A percentile compares a stretch with the other conserved stretches of the same genome.
Evolutionary conservation across 2,329 filamentous ascomycete genomes (phyloP).

Genomic region (Hortaea werneckii): DNA sequence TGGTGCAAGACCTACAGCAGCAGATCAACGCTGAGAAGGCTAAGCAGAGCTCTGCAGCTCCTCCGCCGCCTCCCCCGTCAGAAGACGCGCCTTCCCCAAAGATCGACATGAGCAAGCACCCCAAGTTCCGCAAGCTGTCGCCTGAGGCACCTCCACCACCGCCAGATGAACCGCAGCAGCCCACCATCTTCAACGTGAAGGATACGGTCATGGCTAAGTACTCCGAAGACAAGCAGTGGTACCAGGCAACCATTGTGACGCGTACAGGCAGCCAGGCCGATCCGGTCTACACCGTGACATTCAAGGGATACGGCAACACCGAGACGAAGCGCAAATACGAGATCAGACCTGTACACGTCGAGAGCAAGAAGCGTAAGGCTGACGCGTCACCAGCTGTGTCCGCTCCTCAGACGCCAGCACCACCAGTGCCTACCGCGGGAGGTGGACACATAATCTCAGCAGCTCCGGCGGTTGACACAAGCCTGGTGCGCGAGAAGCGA

Average conservation of each 20-base stretch:
- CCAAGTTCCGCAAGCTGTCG: conserved; percentile 48
- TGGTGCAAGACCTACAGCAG: conserved; percentile 69
- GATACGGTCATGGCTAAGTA: conserved; percentile 87
- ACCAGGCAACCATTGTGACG: conserved; percentile 83
- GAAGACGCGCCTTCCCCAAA: conserved; percentile 15
- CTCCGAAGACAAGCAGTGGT: conserved; percentile 84
- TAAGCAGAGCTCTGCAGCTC: conserved; percentile 30
- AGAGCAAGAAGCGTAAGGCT: conserved; percentile 61
- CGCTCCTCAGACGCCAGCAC: conserved; percentile 26
- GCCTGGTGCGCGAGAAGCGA: conserved; percentile 51
- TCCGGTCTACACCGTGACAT: conserved; percentile 89
- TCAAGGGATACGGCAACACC: conserved; percentile 74
- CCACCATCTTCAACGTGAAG: conserved; percentile 66
- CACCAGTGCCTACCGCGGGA: conserved; percentile 24
- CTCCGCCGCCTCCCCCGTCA: conserved; percentile 28
- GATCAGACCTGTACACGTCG: conserved; percentile 56
- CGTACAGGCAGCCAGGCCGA: conserved; percentile 87
- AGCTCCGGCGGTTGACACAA: conserved; percentile 56
- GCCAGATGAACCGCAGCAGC: conserved; percentile 24
- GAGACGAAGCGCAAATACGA: conserved; percentile 73
- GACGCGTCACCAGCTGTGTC: conserved; percentile 54
- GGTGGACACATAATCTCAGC: conserved; percentile 53
- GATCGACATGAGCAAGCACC: conserved; percentile 49
- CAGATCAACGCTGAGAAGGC: conserved; percentile 61
- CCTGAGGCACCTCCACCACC: conserved; percentile 23